phyloP scores from a whole-genome alignment of 2,329 filamentous ascomycete genomes.

The Fusarium irregulare region DNA sequence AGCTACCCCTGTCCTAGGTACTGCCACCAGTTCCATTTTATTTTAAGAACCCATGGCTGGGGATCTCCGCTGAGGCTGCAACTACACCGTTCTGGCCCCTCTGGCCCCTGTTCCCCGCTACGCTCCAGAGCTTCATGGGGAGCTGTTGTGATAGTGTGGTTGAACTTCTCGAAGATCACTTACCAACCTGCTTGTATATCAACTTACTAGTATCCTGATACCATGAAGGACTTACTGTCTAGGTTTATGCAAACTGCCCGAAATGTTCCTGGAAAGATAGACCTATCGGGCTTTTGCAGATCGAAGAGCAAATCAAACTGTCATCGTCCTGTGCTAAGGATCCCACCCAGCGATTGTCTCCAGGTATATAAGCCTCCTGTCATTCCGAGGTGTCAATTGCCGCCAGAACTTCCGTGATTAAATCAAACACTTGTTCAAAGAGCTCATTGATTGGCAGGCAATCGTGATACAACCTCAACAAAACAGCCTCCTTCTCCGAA shows the following conservation, averaged over 20 bases:
- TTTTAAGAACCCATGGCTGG: slow-evolving; percentile 12
- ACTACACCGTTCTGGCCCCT: slow-evolving; percentile 4
- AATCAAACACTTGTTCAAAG: not conserved
- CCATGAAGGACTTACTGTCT: not conserved
- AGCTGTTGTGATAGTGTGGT: not conserved
- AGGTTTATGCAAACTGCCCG: not conserved
- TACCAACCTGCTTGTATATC: not conserved
- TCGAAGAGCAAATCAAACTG: not conserved
- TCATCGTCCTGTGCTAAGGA: not conserved
- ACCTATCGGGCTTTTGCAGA: not conserved
- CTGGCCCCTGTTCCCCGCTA: not conserved
- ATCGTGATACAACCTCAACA: slow-evolving; percentile 8
- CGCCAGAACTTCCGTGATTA: not conserved
- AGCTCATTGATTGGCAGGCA: slow-evolving; percentile 19
- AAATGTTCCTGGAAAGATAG: not conserved
- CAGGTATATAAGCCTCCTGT: not conserved
- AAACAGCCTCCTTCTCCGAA: slow-evolving; percentile 13
- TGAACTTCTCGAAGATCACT: not conserved
- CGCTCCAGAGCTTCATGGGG: not conserved
- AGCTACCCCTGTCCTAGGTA: not conserved
- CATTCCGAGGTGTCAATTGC: not conserved
- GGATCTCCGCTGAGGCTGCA: slow-evolving; percentile 6
- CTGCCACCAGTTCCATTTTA: slow-evolving; percentile 9
- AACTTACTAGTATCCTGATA: not conserved
- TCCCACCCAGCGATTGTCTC: not conserved